A percentile compares a stretch with the other conserved stretches of the same genome.
Conservation (phyloP, 768 basidiomycete genomes). For the Xerocomellus chrysenteron region DNA sequence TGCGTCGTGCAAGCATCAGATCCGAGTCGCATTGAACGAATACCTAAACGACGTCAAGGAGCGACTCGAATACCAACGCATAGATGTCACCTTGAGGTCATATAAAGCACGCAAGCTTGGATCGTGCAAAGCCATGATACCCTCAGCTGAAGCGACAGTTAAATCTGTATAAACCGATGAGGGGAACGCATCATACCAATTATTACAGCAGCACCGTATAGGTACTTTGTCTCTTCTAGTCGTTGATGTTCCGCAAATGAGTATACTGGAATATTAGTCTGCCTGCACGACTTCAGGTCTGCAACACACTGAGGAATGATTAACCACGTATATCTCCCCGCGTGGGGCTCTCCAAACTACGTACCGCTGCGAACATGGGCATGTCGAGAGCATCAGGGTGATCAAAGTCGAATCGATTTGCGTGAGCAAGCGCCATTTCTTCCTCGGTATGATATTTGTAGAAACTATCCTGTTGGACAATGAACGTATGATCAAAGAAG, state of each 20-base stretch:
- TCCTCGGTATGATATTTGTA: conserved; percentile 81
- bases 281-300: conserved; percentile 82
- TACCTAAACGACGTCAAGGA: conserved; percentile 42
- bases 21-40: conserved; percentile 95
- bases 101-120: conserved; percentile 75
- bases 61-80: not conserved
- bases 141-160: conserved; percentile 60
- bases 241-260: conserved; percentile 91
- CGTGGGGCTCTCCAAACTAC: conserved; percentile 23
- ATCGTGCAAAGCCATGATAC: conserved; percentile 88
- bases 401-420: conserved; percentile 82
- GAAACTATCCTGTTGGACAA: conserved; percentile 75
- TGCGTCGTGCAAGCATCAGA: conserved; percentile 93
- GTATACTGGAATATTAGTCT: conserved; percentile 90
- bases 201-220: conserved; percentile 92
- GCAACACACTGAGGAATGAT: conserved; percentile 61
- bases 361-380: conserved; percentile 75
- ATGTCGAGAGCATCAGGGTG: conserved; percentile 94
- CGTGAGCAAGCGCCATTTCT: conserved; percentile 80
- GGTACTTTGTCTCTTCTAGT: conserved; percentile 73
- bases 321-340: not conserved
- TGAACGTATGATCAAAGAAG: not conserved
- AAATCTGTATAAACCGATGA: not conserved
- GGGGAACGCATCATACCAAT: conserved; percentile 53
- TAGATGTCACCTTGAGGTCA: conserved; percentile 76